Evolutionary conservation across 1,284 basidiomycete species (phyloP).

Genomic region (Apiotrichum sp.): DNA sequence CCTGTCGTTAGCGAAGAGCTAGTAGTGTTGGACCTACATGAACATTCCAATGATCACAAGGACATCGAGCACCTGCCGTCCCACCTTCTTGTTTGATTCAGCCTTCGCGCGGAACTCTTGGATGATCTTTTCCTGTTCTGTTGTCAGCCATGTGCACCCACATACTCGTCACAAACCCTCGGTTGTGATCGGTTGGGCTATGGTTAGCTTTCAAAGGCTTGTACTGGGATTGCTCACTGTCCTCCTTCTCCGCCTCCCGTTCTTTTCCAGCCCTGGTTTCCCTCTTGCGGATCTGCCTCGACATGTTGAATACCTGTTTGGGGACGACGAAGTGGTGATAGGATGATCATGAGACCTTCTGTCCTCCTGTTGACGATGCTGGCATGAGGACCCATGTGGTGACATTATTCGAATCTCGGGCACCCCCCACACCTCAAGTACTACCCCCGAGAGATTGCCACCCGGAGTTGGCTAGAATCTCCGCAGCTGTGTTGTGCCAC

Average conservation of each 20-base stretch:
- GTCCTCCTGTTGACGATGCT: no score
- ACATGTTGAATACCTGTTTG: no score
- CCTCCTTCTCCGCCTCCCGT: no score
- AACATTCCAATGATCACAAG: conserved; percentile 25
- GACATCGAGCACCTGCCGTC: conserved; percentile 26
- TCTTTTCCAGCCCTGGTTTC: no score
- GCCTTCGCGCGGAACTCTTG: conserved; percentile 22
- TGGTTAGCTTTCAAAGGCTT: no score
- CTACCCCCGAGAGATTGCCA: background rate
- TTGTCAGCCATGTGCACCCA: background rate
- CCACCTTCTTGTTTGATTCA: conserved; percentile 19
- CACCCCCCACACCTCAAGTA: background rate
- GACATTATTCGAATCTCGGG: conserved; percentile 23
- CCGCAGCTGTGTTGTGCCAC: background rate
- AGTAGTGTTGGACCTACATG: conserved; percentile 22
- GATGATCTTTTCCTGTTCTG: conserved; percentile 40
- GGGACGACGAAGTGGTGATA: no score
- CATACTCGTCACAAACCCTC: background rate
- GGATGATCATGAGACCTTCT: no score
- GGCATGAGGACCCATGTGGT: background rate
- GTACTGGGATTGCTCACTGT: no score
- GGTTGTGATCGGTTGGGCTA: no score
- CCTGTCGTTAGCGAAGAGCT: background rate
- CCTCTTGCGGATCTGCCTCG: no score
- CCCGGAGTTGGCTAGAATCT: background rate